A percentile compares a stretch with the other conserved stretches of the same genome.
These are phyloP conservation scores for Lunularia cruciata DNA, from an alignment of 225 moss, liverwort and hornwort genomes.

Conservation along the genomic window DNA sequence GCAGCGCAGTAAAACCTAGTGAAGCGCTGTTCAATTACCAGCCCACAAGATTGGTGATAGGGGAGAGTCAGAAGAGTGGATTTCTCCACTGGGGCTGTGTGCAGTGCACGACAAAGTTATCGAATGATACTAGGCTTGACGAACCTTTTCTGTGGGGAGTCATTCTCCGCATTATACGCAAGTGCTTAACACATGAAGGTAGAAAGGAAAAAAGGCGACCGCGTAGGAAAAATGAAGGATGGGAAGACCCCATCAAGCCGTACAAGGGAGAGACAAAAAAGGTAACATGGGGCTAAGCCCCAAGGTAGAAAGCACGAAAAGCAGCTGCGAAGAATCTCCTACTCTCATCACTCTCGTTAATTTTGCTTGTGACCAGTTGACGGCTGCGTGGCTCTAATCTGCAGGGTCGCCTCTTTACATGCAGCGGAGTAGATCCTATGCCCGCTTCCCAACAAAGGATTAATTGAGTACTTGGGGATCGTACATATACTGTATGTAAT, in stretches of 20 bases:
- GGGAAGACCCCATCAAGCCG: too few species aligned
- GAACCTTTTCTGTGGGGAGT: not conserved
- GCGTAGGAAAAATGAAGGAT: too few species aligned
- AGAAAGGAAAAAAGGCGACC: constrained; percentile 1
- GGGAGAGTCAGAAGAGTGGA: too few species aligned
- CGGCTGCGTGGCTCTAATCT: constrained; percentile 17
- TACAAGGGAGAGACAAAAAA: too few species aligned
- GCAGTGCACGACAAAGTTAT: constrained; percentile 5
- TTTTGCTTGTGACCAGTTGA: not conserved
- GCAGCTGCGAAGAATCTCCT: constrained; percentile 5
- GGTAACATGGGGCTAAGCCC: too few species aligned
- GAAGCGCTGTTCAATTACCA: too few species aligned
- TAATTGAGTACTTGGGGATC: too few species aligned
- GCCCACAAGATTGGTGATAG: too few species aligned
- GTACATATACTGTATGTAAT: not conserved
- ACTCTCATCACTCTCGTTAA: not conserved
- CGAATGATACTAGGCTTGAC: constrained; percentile 1
- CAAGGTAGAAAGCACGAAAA: constrained; percentile 16
- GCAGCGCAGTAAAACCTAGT: too few species aligned
- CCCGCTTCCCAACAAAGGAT: not conserved
- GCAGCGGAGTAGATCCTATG: constrained; percentile 8
- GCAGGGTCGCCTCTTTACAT: constrained; percentile 4
- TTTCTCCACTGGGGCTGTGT: not conserved
- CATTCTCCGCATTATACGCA: constrained; percentile 9
- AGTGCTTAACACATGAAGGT: constrained; percentile 14